phyloP scores from a whole-genome alignment of 768 basidiomycete species.

The Tricholoma matsutake region DNA sequence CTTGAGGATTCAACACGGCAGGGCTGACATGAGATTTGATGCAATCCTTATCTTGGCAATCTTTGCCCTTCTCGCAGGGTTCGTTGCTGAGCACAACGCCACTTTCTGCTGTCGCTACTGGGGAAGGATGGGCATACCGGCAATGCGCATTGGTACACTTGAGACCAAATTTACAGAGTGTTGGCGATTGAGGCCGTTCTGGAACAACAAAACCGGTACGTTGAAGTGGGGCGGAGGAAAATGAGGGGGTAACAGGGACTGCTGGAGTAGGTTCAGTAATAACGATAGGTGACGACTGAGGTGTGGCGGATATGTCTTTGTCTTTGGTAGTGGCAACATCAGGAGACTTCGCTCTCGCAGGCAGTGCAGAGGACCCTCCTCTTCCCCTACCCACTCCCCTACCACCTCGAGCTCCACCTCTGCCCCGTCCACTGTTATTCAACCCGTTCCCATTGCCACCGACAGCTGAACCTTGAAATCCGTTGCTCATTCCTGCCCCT shows the following conservation, averaged over 20 bases:
- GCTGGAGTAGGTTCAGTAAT: conserved; percentile 29
- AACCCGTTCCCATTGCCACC: conserved; percentile 24
- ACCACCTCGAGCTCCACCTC: conserved; percentile 40
- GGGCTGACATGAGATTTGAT: conserved; percentile 90
- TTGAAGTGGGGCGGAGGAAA: conserved; percentile 28
- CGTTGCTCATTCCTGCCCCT: conserved; percentile 35
- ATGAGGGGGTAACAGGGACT: conserved; percentile 14
- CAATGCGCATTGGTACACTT: conserved; percentile 92
- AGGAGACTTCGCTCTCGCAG: conserved; percentile 21
- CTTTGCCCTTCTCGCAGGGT: conserved; percentile 82
- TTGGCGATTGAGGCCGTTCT: conserved; percentile 83
- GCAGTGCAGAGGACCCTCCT: conserved; percentile 34
- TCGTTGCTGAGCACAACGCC: conserved; percentile 95
- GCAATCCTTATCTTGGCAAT: conserved; percentile 94
- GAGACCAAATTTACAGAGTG: conserved; percentile 88
- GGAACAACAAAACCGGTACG: conserved; percentile 55
- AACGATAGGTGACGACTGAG: conserved; percentile 25
- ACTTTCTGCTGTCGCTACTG: conserved; percentile 93
- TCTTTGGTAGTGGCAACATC: conserved; percentile 10
- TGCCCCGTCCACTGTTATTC: conserved; percentile 38
- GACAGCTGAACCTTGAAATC: conserved; percentile 31
- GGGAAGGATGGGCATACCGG: conserved; percentile 91
- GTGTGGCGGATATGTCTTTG: conserved; percentile 17
- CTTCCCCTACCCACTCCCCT: conserved; percentile 47
- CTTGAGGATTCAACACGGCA: conserved; percentile 67